Evolutionary conservation across 1,139 yeast species (phyloP), one percentile per base, ranked within the genome.

Genomic region (Candida sanyaensis): DNA sequence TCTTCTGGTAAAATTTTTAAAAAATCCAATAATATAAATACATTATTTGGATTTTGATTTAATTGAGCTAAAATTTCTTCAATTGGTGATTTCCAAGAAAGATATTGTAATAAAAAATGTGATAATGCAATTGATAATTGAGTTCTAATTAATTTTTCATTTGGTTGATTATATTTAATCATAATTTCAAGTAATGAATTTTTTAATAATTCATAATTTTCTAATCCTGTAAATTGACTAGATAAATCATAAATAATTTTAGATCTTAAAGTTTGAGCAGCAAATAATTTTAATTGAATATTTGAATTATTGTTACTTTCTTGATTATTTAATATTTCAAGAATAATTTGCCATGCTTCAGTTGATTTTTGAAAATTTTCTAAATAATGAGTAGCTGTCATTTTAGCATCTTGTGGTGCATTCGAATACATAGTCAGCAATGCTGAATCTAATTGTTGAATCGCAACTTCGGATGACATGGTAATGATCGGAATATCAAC

Each of bases 1-100:
- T 95, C 99, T 64, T 95, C 98, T 0, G 99, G 99, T 49, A 95
- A 71, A 44, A 93, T 85, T 61, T 84, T 85, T 53, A 95, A 76
- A 59, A 92, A 91, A 60, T 89, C 96, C 52, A 95, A 72, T 40
- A 71, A 61, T 48, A 69, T 59, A 44, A 68, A 61, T 51, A 66
- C 52, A 24, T 58, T 51, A 13, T 53, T 47, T 11, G 50, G 42
- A 33, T 59, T 53, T 9, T 47, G 42, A 10, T 82, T 80, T 52
- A 88, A 71, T 38, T 72, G 68, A 5, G 73, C 55, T 12, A 85
- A 77, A 52, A 91, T 78, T 56, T 93, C 97, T 13, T 71, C 74
- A 21, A 91, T 66, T 0, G 96, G 90, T 51, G 81, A 72, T 13
- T 68, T 62, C 99, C 99, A 93, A 29, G 73, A 71, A 44, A 85